Base-by-base conservation (phyloP, 1,284 basidiomycete genomes). In the Fistulinella staudtii region DNA sequence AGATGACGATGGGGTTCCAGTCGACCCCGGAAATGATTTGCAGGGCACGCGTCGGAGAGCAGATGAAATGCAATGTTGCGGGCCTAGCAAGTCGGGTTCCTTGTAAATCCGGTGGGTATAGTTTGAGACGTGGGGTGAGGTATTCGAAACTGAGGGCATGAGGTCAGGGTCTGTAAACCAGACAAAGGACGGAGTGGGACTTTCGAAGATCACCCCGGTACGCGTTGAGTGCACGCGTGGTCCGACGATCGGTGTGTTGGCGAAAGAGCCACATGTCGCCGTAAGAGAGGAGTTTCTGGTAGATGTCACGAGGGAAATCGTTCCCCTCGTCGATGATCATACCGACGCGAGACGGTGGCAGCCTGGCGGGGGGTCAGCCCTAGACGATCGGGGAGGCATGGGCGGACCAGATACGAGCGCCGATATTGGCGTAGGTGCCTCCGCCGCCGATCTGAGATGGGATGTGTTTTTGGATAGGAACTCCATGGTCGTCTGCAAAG, bases 231-330 rank as follows among this genome's bases (percentile, higher is more conserved):
- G 86, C 90, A 17, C 85, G 82, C 1, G 91, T 93, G 8, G 83
- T 85, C 5, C 55, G 57, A 13, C 69, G 61, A 43, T 73, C 64
- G 2, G 68, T 54, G 44, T 82, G 70, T 43, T 82, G 72, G 43
- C 93, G 75, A 56, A 85, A 93, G 46, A 81, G 68, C 81, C 90
- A 91, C 79, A 92, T 88, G 33, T 82, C 80, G n/a, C 91, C 89
- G 57, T 85, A 91, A 1, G 65, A 58, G 39, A 81, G 67, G 3
- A 96, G 72, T 28, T 70, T 66, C 3, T 66, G 51, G 52, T 82
- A 75, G 35, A 91, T 77, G 14, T 70, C 52, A 1, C 56, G 44
- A 9, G 86, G 83, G 61, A 93, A 94, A 64, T 96, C 93, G 29
- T 66, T 47, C 4, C 93, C 93, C 58, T 74, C 74, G 66, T 97